Percentiles rank a stretch among this genome's conserved stretches.
These are phyloP conservation scores for Neocucurbitaria cava DNA, from an alignment of 2,329 filamentous ascomycete genomes.

Conservation along the genomic window DNA sequence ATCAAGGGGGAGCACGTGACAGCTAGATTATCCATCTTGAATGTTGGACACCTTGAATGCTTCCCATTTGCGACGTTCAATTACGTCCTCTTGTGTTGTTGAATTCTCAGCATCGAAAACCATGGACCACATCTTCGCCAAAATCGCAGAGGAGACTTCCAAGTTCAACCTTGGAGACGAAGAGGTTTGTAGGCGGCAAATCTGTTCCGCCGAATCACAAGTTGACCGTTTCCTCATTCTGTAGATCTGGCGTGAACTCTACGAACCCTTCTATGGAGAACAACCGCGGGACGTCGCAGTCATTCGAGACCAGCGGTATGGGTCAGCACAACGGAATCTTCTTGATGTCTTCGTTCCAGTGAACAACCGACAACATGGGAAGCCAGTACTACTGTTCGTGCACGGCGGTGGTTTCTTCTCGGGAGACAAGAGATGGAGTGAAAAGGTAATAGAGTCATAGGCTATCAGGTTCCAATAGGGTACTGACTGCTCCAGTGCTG, in stretches of 20 bases:
- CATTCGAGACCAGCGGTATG: neutral
- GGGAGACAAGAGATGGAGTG: neutral
- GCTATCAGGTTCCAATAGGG: neutral
- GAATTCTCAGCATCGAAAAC: neutral
- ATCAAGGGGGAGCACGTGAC: neutral
- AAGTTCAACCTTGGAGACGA: neutral
- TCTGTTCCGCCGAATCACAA: neutral
- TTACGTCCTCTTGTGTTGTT: neutral
- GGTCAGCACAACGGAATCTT: neutral
- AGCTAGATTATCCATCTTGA: neutral
- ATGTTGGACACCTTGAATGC: neutral
- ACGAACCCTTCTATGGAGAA: neutral
- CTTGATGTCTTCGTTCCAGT: neutral
- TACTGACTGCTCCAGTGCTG: neutral
- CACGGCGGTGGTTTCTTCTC: neutral
- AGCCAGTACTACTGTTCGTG: neutral
- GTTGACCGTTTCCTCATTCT: neutral
- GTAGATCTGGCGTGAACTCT: neutral
- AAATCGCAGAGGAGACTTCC: neutral
- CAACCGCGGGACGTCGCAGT: neutral
- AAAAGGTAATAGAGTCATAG: neutral
- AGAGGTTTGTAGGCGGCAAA: neutral
- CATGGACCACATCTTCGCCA: neutral
- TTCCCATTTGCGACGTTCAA: neutral
- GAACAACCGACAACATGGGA: neutral